Evolutionary conservation across 306 rosid species (phyloP), one percentile per base, ranked within the genome.

Genomic region (Canavalia gladiata): DNA sequence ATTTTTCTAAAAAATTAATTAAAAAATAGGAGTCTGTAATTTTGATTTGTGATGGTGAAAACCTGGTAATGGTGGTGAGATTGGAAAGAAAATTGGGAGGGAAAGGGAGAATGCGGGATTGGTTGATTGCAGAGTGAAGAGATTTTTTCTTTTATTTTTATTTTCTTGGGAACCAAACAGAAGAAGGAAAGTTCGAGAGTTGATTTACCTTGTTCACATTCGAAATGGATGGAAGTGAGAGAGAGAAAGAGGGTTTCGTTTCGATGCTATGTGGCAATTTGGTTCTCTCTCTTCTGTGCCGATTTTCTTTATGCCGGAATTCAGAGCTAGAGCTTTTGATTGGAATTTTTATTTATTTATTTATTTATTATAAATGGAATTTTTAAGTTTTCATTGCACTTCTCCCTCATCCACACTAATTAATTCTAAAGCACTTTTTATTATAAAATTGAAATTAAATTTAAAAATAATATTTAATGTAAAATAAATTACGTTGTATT

Each of bases 181-280:
- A 70, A 43, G 73, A 77, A 31, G 59, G n/a, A 7, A 39, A 68
- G 54, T 6, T 35, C 3, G 31, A 43, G 80, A 31, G 29, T 0
- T 33, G 66, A 63, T 8, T 56, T 68, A 76, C 83, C 74, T 77
- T 63, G 79, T 33, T 60, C 71, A 42, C 77, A 76, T 76, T 52
- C 78, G 51, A 64, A 77, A 77, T 75, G 75, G 77, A 55, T 57
- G 51, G 34, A 51, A 5, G 46, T 31, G 47, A 75, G 78, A 9
- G 8, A 30, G 68, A 13, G 60, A 76, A 18, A 75, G 47, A 75
- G 74, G 2, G 60, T 1, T 9, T 0, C 25, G 35, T 57, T 74
- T 58, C 28, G 1, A 42, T 74, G 29, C 49, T 5, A 9, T 9
- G 43, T 29, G 28, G 8, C 30, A 12, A 39, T 64, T 39, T 25